Percentiles rank a stretch among this genome's conserved stretches.
Evolutionary conservation across 148 eudicot genomes (phyloP).

Genomic region (Salicornia ramosissima): DNA sequence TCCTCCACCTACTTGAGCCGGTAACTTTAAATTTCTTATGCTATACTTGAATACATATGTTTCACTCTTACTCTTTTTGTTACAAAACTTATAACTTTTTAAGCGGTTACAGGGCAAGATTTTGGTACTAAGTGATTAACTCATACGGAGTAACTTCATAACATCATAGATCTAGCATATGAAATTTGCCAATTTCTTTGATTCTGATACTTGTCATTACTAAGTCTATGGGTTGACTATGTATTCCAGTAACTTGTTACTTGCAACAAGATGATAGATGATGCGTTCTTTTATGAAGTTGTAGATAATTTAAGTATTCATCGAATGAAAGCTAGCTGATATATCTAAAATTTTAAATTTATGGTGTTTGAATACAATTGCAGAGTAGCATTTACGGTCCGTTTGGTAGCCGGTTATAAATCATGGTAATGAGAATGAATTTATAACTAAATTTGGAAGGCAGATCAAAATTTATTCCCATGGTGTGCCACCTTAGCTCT

Average conservation of each 20-base stretch:
- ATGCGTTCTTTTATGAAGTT: background rate
- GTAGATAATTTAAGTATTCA: background rate
- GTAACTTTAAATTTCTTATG: conserved; percentile 1
- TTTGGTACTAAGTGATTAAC: background rate
- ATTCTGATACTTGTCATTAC: background rate
- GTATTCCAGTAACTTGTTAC: too few species aligned
- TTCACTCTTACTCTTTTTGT: background rate
- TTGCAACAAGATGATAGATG: background rate
- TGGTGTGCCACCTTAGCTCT: too few species aligned
- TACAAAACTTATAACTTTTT: background rate
- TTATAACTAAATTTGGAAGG: too few species aligned
- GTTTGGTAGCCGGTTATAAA: too few species aligned
- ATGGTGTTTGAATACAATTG: background rate
- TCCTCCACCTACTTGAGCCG: conserved; percentile 47
- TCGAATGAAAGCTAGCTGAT: background rate
- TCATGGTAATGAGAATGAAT: too few species aligned
- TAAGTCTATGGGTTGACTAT: background rate
- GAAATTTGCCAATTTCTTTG: background rate
- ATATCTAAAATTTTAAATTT: background rate
- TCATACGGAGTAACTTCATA: too few species aligned
- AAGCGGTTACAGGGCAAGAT: background rate
- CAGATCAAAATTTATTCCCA: too few species aligned
- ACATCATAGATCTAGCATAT: background rate
- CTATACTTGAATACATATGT: background rate
- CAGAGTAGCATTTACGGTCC: background rate